Evolutionary conservation across 345 rosid genomes (phyloP).

Genomic region (Geranium rotundifolium): DNA sequence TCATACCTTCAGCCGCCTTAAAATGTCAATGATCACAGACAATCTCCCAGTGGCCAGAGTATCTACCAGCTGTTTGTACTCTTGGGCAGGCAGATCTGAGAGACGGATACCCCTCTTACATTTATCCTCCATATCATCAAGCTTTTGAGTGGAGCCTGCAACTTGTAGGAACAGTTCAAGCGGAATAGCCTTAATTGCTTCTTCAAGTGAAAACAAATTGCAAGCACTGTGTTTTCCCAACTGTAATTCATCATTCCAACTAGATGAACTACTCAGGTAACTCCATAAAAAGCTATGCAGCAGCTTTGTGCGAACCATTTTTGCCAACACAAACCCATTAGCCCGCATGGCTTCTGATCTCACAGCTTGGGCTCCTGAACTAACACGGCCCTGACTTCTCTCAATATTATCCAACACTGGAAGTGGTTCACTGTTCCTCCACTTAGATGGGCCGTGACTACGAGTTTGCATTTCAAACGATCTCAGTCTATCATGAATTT

Average conservation of each 20-base stretch:
- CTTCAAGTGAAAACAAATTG: constrained; percentile 60
- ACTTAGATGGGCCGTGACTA: constrained; percentile 33
- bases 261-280: constrained; percentile 39
- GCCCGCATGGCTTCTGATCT: constrained; percentile 62
- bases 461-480: constrained; percentile 56
- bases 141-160: constrained; percentile 58
- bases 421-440: constrained; percentile 35
- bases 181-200: constrained; percentile 69
- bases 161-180: constrained; percentile 79
- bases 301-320: constrained; percentile 74
- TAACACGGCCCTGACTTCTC: constrained; percentile 34
- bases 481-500: constrained; percentile 56
- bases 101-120: constrained; percentile 64
- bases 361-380: constrained; percentile 39
- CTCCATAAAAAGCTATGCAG: constrained; percentile 80
- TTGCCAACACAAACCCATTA: constrained; percentile 70
- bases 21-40: constrained; percentile 68
- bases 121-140: constrained; percentile 66
- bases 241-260: constrained; percentile 32
- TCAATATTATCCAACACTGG: constrained; percentile 52
- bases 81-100: constrained; percentile 58
- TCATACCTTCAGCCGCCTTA: constrained; percentile 74
- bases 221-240: constrained; percentile 16
- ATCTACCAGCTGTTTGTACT: constrained; percentile 66
- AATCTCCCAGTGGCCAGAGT: constrained; percentile 76